phyloP scores from a whole-genome alignment of 176 grass and related monocot species.

The sorghum (Sorghum bicolor) region DNA sequence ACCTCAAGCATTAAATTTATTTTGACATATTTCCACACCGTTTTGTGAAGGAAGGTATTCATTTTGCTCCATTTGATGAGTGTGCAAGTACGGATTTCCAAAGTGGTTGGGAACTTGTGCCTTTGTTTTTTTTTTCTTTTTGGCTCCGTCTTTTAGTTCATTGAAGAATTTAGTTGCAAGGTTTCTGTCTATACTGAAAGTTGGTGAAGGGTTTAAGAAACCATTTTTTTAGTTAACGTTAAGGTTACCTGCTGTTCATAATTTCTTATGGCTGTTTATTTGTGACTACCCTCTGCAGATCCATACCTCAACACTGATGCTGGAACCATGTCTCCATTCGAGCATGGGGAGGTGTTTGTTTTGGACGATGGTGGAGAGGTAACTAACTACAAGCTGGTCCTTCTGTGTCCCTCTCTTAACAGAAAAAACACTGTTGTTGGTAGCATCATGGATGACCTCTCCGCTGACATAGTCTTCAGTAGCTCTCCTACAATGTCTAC shows the following conservation, averaged over 20 bases:
- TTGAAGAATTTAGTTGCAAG: slow-evolving; percentile 22
- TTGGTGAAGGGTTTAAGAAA: slow-evolving; percentile 23
- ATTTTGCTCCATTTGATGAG: slow-evolving; percentile 4
- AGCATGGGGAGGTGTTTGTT: slow-evolving; percentile 96
- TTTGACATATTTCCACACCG: background rate
- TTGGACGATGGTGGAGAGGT: slow-evolving; percentile 99
- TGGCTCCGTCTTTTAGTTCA: background rate
- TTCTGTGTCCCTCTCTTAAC: slow-evolving; percentile 11
- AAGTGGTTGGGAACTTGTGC: background rate
- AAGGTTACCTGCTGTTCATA: background rate
- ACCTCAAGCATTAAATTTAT: slow-evolving; percentile 25
- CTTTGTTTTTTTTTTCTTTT: background rate
- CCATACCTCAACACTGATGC: slow-evolving; percentile 99
- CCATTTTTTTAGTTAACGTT: slow-evolving; percentile 30
- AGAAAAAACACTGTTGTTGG: background rate
- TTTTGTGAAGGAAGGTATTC: background rate
- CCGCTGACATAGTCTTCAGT: background rate
- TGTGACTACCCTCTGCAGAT: slow-evolving; percentile 58
- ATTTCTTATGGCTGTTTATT: slow-evolving; percentile 17
- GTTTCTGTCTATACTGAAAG: slow-evolving; percentile 21
- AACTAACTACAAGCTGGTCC: slow-evolving; percentile 33
- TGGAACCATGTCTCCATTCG: slow-evolving; percentile 97
- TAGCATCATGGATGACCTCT: background rate
- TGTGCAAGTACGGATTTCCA: background rate
- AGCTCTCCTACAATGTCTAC: background rate